Evolutionary conservation across 1,284 basidiomycete genomes (phyloP).

Genomic region (Leccinum huronense): DNA sequence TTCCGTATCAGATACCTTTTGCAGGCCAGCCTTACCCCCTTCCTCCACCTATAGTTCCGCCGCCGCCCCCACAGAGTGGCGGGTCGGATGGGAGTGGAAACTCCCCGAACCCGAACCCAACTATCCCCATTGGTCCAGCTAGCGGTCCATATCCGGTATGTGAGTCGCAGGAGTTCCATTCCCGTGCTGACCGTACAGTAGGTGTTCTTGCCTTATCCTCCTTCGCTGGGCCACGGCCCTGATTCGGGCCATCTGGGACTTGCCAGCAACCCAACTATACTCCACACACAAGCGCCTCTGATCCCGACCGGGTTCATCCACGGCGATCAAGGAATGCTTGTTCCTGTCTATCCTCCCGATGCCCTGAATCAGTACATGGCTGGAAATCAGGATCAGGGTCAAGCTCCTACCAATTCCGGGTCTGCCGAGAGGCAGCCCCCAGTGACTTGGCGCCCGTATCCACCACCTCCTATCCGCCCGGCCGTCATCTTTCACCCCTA

Average conservation of each 20-base stretch:
- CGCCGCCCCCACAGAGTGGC: constrained; percentile 37
- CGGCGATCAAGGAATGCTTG: constrained; percentile 65
- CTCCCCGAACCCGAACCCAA: constrained; percentile 21
- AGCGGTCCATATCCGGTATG: constrained; percentile 47
- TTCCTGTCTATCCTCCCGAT: constrained; percentile 70
- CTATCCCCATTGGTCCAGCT: constrained; percentile 36
- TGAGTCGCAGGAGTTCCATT: constrained; percentile 10
- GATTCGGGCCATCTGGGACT: constrained; percentile 23
- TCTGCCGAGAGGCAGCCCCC: constrained; percentile 27
- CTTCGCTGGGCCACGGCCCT: constrained; percentile 33
- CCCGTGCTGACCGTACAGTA: constrained; percentile 16
- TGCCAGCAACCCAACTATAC: constrained; percentile 26
- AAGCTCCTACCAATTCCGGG: constrained; percentile 19
- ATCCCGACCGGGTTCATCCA: constrained; percentile 69
- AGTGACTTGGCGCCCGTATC: constrained; percentile 32
- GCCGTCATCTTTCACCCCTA: constrained; percentile 34
- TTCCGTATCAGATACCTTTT: constrained; percentile 53
- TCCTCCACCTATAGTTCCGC: constrained; percentile 24
- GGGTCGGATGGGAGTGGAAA: constrained; percentile 41
- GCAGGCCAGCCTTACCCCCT: constrained; percentile 45
- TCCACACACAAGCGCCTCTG: constrained; percentile 53
- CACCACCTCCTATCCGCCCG: constrained; percentile 29
- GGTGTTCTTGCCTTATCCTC: constrained; percentile 49
- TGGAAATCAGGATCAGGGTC: constrained; percentile 29
- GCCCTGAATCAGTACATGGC: constrained; percentile 58